Evolutionary conservation across 345 rosid species (phyloP), one percentile per base, ranked within the genome.

Genomic region (Anastatica hierochuntica): DNA sequence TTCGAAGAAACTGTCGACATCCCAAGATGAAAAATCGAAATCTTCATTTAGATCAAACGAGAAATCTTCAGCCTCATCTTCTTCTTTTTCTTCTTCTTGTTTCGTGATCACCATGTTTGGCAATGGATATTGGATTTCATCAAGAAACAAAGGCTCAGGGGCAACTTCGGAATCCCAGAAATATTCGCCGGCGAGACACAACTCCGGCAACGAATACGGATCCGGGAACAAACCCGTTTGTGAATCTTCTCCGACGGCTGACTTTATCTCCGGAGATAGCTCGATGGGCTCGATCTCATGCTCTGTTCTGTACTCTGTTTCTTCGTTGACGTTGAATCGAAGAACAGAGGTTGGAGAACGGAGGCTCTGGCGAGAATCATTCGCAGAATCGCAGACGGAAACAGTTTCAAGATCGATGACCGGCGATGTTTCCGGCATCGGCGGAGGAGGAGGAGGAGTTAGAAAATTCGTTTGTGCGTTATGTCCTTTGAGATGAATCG

Each of bases 341-440:
- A 89, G 79, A 57, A 89, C 97, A 44, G 94, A 89, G 14, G 92
- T 88, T 9, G 97, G 95, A 36, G 89, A 82, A 43, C 75, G 60
- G 10, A 80, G 73, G 12, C 66, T 51, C 8, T 37, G 71, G 2
- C 52, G 83, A 9, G 80, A 72, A 4, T 83, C 80, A 15, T 59
- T 56, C 8, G 68, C 71, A 5, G 74, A 82, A 56, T 78, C 83
- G 33, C 78, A 72, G 13, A 56, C 74, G 1, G 77, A 54, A 38
- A 53, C 48, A 8, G 46, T 53, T 11, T 62, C 63, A 7, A 77
- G 11, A 31, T 75, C 75, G 21, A 70, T 66, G 8, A 37, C 29
- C 27, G 71, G 60, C 24, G 58, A 1, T 12, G 0, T 20, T 0
- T 1, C 15, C 5, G 59, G 66, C 7, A 57, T 43, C 31, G 51